Conservation (phyloP, 1,284 basidiomycete species). For the Pseudozyma sp. region DNA sequence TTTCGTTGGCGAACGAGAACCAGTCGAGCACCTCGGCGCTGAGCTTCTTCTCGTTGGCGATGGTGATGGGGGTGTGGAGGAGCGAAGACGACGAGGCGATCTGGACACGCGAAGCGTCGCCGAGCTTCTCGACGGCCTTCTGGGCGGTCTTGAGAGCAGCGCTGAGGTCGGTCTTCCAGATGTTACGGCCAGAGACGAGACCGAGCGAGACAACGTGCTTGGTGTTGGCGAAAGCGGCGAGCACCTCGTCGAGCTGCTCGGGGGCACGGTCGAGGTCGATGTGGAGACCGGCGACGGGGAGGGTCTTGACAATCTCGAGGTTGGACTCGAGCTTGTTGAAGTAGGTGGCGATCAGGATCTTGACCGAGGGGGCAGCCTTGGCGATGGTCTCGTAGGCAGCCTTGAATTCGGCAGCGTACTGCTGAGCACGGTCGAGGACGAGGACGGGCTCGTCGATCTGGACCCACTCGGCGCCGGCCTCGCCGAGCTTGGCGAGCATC, state of each 20-base stretch:
- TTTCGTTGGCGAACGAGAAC: constrained; percentile 99
- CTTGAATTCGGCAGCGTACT: constrained; percentile 83
- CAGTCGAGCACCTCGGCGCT: constrained; percentile 91
- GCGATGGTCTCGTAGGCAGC: constrained; percentile 84
- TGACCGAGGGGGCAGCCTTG: constrained; percentile 79
- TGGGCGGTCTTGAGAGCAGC: constrained; percentile 85
- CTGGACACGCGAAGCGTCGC: constrained; percentile 77
- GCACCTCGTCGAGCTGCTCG: constrained; percentile 84
- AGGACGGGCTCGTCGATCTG: constrained; percentile 98
- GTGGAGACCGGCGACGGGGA: constrained; percentile 94
- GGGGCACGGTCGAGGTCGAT: constrained; percentile 92
- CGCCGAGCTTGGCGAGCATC: constrained; percentile 89
- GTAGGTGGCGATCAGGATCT: constrained; percentile 91
- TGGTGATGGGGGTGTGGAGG: constrained; percentile 96
- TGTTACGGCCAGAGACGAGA: constrained; percentile 97
- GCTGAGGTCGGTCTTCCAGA: constrained; percentile 98
- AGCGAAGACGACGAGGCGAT: constrained; percentile 97
- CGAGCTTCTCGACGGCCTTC: constrained; percentile 74
- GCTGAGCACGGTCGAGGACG: constrained; percentile 86
- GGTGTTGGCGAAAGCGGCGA: constrained; percentile 76
- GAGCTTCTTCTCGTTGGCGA: constrained; percentile 92
- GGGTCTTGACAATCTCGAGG: constrained; percentile 87
- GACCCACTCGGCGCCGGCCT: constrained; percentile 90
- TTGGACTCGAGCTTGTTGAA: constrained; percentile 96
- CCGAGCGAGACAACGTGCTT: constrained; percentile 89